Evolutionary conservation across 176 grass and related monocot species (phyloP), one percentile per base, ranked within the genome.

Genomic region (Cenchrus fungigraminus): DNA sequence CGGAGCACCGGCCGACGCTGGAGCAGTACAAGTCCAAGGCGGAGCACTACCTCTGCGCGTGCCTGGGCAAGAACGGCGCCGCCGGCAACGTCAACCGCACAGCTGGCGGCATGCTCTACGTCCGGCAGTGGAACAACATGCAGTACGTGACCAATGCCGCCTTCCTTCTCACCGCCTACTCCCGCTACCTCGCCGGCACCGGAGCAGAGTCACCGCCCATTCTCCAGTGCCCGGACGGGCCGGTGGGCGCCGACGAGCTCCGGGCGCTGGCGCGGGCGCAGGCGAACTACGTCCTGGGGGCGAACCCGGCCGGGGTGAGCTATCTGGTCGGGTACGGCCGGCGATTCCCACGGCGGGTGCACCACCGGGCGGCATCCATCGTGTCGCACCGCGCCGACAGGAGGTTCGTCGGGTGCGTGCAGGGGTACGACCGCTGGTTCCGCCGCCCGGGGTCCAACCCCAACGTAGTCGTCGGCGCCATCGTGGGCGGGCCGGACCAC

Each of bases 111-210:
- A 84, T 91, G 89, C 89, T 91, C 34, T 91, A 12, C 81, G 25
- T 87, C 45, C 80, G 89, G 32, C 74, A 63, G 16, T 91, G 89
- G 89, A 91, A 91, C 80, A 91, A 91, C 80, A 83, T 91, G 84
- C 89, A 87, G 52, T 84, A 91, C 62, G 80, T 91, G 2, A 86
- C 89, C 59, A 87, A 86, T 54, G 85, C 85, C 43, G 84, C 89
- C 1, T 87, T 91, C 85, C 85, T 91, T 68, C 85, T 80, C 69
- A 59, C 81, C 5, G 68, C 53, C 74, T 87, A 87, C 85, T 75
- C 89, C 59, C 47, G 81, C 74, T 87, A 87, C 85, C 74, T 83
- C n/a, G 0, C 53, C 31, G 3, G 53, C 43, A 3, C 76, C 7
- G 12, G 74, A 6, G 17, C 45, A 40, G 25, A 19, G 19, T 6